These are phyloP conservation scores for Pouteria campechiana DNA, from an alignment of 179 eudicot genomes.

Conservation along the genomic window DNA sequence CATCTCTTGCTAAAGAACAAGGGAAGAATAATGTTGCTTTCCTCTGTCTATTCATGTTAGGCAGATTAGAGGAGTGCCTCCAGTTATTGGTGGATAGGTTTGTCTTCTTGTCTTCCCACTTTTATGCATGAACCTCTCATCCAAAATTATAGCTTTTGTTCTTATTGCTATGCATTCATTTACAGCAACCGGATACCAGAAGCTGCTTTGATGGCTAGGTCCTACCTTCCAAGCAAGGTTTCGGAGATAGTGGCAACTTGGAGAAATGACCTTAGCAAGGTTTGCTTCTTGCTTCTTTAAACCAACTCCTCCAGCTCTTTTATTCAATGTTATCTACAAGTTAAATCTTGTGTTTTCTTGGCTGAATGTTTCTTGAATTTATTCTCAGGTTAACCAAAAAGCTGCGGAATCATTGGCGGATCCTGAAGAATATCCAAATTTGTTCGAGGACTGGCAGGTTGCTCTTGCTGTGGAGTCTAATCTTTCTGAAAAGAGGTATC, in stretches of 20 bases:
- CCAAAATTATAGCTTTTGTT: not conserved
- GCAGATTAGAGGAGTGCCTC: conserved; percentile 88
- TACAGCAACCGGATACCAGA: conserved; percentile 98
- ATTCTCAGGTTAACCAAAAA: conserved; percentile 69
- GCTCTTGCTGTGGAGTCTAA: conserved; percentile 78
- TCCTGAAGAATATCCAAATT: conserved; percentile 85
- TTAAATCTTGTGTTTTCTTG: not conserved
- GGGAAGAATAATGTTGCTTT: conserved; percentile 97
- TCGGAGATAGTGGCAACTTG: conserved; percentile 82
- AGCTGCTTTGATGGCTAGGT: conserved; percentile 98
- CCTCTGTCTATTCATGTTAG: conserved; percentile 82
- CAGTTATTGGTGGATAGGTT: conserved; percentile 92
- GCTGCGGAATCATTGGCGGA: conserved; percentile 98
- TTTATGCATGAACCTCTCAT: not conserved
- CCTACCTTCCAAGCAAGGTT: conserved; percentile 97
- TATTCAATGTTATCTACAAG: not conserved
- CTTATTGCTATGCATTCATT: conserved; percentile 3
- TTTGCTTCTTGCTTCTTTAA: conserved; percentile 8
- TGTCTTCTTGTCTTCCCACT: not conserved
- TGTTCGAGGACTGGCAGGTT: conserved; percentile 95
- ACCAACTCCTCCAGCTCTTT: conserved; percentile 5
- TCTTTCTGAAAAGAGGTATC: conserved; percentile 72
- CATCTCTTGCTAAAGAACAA: conserved; percentile 65
- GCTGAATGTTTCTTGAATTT: not conserved
- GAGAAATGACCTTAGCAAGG: conserved; percentile 96